These are phyloP conservation scores for Dictyophora rubrovolvata DNA, from an alignment of 768 basidiomycete species.

Conservation along the genomic window DNA sequence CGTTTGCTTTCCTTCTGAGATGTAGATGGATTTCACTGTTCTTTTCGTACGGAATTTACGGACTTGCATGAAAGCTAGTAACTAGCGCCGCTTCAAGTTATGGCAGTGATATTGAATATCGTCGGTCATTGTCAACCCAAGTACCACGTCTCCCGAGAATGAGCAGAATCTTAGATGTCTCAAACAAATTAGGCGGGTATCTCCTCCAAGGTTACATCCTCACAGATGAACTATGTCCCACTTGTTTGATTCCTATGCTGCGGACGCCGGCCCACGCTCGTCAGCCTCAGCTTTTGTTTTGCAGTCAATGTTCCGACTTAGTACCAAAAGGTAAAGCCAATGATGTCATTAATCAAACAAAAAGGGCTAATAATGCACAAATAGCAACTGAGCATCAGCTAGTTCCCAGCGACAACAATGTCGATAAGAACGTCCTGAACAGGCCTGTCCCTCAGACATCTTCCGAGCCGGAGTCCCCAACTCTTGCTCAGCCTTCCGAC, in stretches of 20 bases:
- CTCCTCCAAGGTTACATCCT: slow-evolving; percentile 56
- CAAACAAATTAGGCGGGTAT: slow-evolving; percentile 54
- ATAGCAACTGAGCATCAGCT: too few relatives aligned
- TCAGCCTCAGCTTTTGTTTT: slow-evolving; percentile 6
- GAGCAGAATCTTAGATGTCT: slow-evolving; percentile 45
- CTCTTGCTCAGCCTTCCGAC: slow-evolving; percentile 47
- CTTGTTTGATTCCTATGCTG: slow-evolving; percentile 53
- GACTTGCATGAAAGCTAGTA: too few relatives aligned
- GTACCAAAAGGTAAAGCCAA: neutral
- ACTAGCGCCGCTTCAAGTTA: too few relatives aligned
- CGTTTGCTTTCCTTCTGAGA: too few relatives aligned
- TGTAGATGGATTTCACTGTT: too few relatives aligned
- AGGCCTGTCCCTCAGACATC: slow-evolving; percentile 27
- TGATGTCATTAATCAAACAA: too few relatives aligned
- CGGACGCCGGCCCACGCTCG: slow-evolving; percentile 42
- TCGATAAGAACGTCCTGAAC: too few relatives aligned
- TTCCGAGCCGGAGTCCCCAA: slow-evolving; percentile 46
- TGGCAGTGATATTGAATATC: too few relatives aligned
- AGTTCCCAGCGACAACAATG: too few relatives aligned
- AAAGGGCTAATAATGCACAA: too few relatives aligned
- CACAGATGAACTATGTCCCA: slow-evolving; percentile 55
- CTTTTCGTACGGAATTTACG: too few relatives aligned
- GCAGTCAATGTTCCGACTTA: neutral
- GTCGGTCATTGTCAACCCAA: too few relatives aligned
- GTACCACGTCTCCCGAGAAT: slow-evolving; percentile 21